These are phyloP conservation scores for Yamadazyma triangularis DNA, from an alignment of 1,139 yeast species.

Conservation along the genomic window DNA sequence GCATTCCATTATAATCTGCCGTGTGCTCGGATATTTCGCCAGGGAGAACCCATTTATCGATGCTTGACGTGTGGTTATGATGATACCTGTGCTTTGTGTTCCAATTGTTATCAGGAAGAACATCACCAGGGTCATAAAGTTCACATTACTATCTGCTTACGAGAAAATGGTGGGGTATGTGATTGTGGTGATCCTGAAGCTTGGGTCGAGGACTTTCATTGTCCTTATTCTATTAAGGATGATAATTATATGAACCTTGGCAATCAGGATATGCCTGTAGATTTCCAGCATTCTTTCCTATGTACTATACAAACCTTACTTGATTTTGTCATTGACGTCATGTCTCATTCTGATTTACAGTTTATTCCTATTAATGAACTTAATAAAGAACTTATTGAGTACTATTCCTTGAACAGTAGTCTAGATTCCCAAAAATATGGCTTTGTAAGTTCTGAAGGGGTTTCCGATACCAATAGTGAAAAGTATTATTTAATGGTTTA, in stretches of 20 bases:
- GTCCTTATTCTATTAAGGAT: slow-evolving; percentile 26
- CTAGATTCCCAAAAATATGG: slow-evolving; percentile 32
- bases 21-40: slow-evolving; percentile 69
- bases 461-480: slow-evolving; percentile 41
- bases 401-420: slow-evolving; percentile 23
- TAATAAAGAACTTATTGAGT: slow-evolving; percentile 17
- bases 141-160: slow-evolving; percentile 63
- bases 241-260: slow-evolving; percentile 7
- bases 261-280: slow-evolving; percentile 26
- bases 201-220: slow-evolving; percentile 39
- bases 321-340: slow-evolving; percentile 76
- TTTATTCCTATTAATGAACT: slow-evolving; percentile 23
- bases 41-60: slow-evolving; percentile 85
- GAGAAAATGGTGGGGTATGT: slow-evolving; percentile 86
- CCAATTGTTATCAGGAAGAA: slow-evolving; percentile 67
- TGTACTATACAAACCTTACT: slow-evolving; percentile 51
- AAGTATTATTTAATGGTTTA: slow-evolving; percentile 60
- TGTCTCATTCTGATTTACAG: slow-evolving; percentile 43
- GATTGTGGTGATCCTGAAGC: slow-evolving; percentile 67
- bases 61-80: slow-evolving; percentile 83
- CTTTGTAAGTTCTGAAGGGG: slow-evolving; percentile 11
- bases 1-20: slow-evolving; percentile 65
- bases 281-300: slow-evolving; percentile 28
- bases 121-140: slow-evolving; percentile 76
- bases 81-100: slow-evolving; percentile 84